Conservation (phyloP, 2,329 filamentous ascomycete genomes). For the Fusarium poae region DNA sequence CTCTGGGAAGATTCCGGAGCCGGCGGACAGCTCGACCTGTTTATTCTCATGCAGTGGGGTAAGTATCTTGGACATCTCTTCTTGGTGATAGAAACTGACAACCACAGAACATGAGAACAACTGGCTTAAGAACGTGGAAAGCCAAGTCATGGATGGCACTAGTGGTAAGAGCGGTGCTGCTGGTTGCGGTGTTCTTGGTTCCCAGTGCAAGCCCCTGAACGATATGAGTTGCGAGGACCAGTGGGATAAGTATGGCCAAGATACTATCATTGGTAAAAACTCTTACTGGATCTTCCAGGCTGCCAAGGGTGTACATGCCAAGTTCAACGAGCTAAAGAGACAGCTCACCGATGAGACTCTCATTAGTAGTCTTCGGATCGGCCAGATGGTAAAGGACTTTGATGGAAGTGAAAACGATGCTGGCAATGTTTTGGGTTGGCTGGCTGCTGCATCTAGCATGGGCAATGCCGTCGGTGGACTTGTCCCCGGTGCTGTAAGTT, state of each 20-base stretch:
- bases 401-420: not conserved
- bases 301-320: conserved; percentile 15
- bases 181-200: conserved; percentile 7
- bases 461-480: conserved; percentile 13
- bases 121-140: conserved; percentile 30
- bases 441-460: conserved; percentile 8
- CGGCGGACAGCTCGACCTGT: conserved; percentile 12
- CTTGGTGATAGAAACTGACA: not conserved
- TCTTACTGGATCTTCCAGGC: conserved; percentile 32
- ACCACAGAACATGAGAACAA: conserved; percentile 20
- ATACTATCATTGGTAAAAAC: conserved; percentile 8
- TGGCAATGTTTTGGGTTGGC: conserved; percentile 1
- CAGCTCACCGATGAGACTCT: conserved; percentile 21
- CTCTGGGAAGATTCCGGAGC: conserved; percentile 14
- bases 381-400: conserved; percentile 19
- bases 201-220: conserved; percentile 6
- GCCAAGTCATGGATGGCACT: conserved; percentile 6
- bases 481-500: conserved; percentile 17
- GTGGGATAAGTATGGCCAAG: conserved; percentile 13
- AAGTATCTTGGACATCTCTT: not conserved
- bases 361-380: conserved; percentile 5
- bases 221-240: conserved; percentile 16
- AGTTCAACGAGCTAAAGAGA: conserved; percentile 12
- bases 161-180: conserved; percentile 15
- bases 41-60: conserved; percentile 24